These are phyloP conservation scores for Balamuthia mandrillaris DNA, from an alignment of 208 protist species.

Conservation along the genomic window DNA sequence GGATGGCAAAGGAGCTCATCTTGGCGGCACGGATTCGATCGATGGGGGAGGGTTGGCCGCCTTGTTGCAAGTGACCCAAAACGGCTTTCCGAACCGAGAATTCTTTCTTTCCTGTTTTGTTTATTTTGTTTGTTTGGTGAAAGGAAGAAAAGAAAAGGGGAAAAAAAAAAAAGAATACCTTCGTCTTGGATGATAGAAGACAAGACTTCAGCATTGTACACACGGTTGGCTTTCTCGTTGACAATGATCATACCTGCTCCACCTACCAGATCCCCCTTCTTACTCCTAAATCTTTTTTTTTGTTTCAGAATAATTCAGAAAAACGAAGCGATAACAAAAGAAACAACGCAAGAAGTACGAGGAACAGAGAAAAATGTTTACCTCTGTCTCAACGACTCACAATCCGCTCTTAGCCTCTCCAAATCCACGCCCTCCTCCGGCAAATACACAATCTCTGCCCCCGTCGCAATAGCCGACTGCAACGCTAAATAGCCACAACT, in stretches of 20 bases:
- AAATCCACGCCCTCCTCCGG: constrained; percentile 53
- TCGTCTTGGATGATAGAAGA: constrained; percentile 55
- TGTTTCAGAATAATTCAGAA: neutral
- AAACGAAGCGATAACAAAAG: neutral
- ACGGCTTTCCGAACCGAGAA: constrained; percentile 52
- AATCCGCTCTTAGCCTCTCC: constrained; percentile 1
- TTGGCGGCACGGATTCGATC: constrained; percentile 44
- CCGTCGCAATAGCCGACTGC: constrained; percentile 51
- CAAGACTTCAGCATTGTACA: constrained; percentile 60
- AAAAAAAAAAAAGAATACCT: neutral
- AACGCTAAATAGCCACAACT: constrained; percentile 65
- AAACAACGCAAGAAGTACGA: neutral
- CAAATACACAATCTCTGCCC: constrained; percentile 59
- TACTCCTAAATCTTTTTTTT: neutral
- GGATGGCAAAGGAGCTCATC: neutral
- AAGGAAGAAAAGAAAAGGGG: no score
- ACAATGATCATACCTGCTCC: constrained; percentile 50
- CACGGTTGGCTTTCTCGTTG: constrained; percentile 55
- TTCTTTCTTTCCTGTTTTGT: constrained; percentile 43
- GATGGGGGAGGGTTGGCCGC: constrained; percentile 55
- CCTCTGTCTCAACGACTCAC: constrained; percentile 32
- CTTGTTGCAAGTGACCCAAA: constrained; percentile 68
- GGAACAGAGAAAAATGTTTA: neutral
- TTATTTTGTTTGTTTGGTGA: no score
- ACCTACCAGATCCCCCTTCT: neutral